Percentiles rank a stretch among this genome's conserved stretches.
These are phyloP conservation scores for Populus deltoides DNA, from an alignment of 345 rosid genomes.

Conservation along the genomic window DNA sequence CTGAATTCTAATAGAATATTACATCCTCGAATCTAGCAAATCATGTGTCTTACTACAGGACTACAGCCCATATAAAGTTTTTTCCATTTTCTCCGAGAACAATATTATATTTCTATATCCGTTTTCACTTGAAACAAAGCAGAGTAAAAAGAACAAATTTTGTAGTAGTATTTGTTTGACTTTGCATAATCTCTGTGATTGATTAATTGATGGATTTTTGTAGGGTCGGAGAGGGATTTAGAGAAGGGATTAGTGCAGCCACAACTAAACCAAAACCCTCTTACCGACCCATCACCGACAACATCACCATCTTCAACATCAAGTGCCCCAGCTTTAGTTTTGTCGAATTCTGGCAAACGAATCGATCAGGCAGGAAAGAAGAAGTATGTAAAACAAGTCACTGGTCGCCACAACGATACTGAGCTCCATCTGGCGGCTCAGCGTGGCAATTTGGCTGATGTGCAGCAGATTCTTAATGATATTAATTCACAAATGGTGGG, in stretches of 20 bases:
- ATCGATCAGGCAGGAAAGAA: slow-evolving; percentile 92
- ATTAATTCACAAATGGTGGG: slow-evolving; percentile 70
- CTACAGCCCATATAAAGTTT: not conserved
- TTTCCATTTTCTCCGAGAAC: not conserved
- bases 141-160: not conserved
- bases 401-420: slow-evolving; percentile 80
- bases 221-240: slow-evolving; percentile 60
- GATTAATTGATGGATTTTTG: slow-evolving; percentile 13
- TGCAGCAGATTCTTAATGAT: slow-evolving; percentile 69
- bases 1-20: not conserved
- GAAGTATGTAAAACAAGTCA: slow-evolving; percentile 95
- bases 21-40: not conserved
- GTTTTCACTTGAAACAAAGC: not conserved
- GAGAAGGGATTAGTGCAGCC: slow-evolving; percentile 54
- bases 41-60: not conserved
- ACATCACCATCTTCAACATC: slow-evolving; percentile 82
- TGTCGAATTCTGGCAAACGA: slow-evolving; percentile 73
- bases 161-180: not conserved
- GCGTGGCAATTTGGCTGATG: slow-evolving; percentile 72
- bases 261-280: slow-evolving; percentile 39
- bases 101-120: not conserved
- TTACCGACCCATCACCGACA: slow-evolving; percentile 52
- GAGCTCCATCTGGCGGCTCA: slow-evolving; percentile 90
- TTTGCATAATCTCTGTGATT: not conserved
- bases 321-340: slow-evolving; percentile 73